These are phyloP conservation scores for Akanthomyces lecanii DNA, from an alignment of 2,329 filamentous ascomycete species.

Conservation along the genomic window DNA sequence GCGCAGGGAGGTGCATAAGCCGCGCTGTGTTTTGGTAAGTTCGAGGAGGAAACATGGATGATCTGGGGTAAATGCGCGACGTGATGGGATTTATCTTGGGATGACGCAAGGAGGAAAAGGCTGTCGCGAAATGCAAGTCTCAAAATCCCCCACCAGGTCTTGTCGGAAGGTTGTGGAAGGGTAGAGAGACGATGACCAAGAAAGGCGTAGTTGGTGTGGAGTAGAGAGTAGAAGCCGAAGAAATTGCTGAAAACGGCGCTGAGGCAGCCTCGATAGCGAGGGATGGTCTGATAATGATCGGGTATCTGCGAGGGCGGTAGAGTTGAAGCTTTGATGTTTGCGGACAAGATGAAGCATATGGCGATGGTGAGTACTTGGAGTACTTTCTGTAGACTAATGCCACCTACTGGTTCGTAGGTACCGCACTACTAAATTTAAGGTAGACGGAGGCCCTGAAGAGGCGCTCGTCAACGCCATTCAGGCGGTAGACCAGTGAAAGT, in stretches of 20 bases:
- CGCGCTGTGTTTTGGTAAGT: background rate
- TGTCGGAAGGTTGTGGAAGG: slow-evolving; percentile 11
- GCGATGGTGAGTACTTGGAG: background rate
- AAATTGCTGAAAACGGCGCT: background rate
- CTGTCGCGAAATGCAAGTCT: slow-evolving; percentile 13
- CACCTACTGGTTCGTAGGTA: too few species aligned
- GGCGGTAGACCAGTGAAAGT: background rate
- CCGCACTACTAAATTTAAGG: too few species aligned
- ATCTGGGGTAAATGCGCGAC: slow-evolving; percentile 1
- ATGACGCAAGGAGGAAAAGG: slow-evolving; percentile 15
- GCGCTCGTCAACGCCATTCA: background rate
- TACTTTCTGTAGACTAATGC: too few species aligned
- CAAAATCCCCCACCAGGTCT: background rate
- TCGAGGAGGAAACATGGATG: slow-evolving; percentile 11
- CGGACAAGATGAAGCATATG: background rate
- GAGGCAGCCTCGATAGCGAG: background rate
- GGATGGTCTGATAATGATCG: background rate
- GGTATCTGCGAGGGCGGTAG: background rate
- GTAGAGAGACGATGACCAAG: background rate
- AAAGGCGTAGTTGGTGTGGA: background rate
- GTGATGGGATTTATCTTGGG: slow-evolving; percentile 8
- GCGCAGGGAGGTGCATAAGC: background rate
- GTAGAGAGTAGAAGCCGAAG: background rate
- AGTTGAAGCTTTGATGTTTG: background rate
- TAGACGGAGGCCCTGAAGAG: background rate